Conservation (phyloP, 192 early-diverging fungal genomes). For the Podila horticola region DNA sequence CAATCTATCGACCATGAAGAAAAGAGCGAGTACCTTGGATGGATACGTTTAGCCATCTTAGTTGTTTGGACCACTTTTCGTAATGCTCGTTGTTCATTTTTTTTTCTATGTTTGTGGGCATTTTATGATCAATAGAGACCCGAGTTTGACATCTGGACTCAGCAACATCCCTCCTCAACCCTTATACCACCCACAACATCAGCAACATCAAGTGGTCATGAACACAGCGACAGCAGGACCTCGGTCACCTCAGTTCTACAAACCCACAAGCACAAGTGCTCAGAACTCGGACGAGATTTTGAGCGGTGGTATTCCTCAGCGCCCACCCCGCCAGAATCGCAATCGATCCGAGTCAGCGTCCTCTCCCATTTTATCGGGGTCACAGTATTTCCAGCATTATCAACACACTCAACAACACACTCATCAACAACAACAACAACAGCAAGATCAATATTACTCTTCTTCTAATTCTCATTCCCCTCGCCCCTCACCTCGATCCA, state of each 20-base stretch:
- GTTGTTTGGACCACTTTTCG: too few relatives aligned
- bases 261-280: constrained; percentile 1
- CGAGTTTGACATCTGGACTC: background rate
- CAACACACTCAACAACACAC: constrained; percentile 17
- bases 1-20: too few relatives aligned
- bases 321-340: constrained; percentile 31
- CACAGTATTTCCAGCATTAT: constrained; percentile 35
- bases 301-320: constrained; percentile 24
- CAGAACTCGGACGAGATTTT: constrained; percentile 33
- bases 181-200: background rate
- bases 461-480: constrained; percentile 26
- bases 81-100: too few relatives aligned
- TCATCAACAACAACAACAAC: constrained; percentile 13
- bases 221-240: constrained; percentile 1
- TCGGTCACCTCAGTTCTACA: constrained; percentile 35
- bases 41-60: too few relatives aligned
- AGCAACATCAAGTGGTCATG: background rate
- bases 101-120: background rate
- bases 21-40: too few relatives aligned
- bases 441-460: constrained; percentile 30
- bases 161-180: background rate
- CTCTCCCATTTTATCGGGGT: constrained; percentile 21
- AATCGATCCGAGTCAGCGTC: constrained; percentile 27
- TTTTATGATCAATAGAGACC: background rate
- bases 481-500: constrained; percentile 31